Evolutionary conservation across 2,329 filamentous ascomycete genomes (phyloP).

Genomic region (Clarireedia monteithiana): DNA sequence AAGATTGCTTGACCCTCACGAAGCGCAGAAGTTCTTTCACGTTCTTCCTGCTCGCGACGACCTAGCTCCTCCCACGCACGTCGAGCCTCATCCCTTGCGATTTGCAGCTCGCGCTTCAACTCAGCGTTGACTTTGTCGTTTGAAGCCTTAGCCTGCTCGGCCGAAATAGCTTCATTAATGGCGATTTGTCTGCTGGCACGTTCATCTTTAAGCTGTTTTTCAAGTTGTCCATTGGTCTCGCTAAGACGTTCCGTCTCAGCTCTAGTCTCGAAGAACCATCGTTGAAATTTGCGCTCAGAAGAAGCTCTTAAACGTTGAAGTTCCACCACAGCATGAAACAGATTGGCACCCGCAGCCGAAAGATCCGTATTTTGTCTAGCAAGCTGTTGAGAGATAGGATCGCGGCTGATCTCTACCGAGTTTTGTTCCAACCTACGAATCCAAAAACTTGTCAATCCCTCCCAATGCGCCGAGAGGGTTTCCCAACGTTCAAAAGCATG

Average conservation of each 20-base stretch:
- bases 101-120: constrained; percentile 86
- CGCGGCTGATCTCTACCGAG: constrained; percentile 71
- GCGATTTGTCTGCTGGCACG: constrained; percentile 61
- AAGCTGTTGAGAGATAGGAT: constrained; percentile 79
- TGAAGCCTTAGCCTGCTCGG: constrained; percentile 60
- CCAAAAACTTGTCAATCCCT: constrained; percentile 95
- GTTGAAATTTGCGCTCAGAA: constrained; percentile 94
- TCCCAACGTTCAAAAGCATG: constrained; percentile 99
- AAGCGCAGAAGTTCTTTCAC: constrained; percentile 77
- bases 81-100: constrained; percentile 92
- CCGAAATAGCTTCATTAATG: constrained; percentile 55
- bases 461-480: constrained; percentile 93
- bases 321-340: constrained; percentile 97
- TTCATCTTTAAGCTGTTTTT: constrained; percentile 67
- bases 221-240: constrained; percentile 75
- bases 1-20: constrained; percentile 82
- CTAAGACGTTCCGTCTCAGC: constrained; percentile 78
- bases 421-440: constrained; percentile 89
- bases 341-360: constrained; percentile 92
- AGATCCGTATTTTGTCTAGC: constrained; percentile 92
- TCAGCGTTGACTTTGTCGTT: constrained; percentile 75
- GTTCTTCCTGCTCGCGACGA: constrained; percentile 84
- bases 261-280: constrained; percentile 96
- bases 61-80: constrained; percentile 97
- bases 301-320: constrained; percentile 87